Base-by-base conservation (phyloP, 1,139 yeast genomes). In the Blastobotrys capitulatus region DNA sequence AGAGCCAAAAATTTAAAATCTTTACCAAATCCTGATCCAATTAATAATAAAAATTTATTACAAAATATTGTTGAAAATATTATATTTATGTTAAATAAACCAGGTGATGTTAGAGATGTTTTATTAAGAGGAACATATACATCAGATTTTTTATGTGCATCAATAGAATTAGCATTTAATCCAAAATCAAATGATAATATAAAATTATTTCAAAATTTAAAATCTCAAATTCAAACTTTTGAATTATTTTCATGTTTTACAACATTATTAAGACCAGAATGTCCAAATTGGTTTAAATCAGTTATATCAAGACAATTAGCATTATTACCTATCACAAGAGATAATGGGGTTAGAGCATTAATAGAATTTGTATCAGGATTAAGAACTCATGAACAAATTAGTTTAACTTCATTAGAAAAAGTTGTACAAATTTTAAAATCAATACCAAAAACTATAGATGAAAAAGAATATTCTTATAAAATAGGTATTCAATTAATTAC, bases 311-410 rank as follows among this genome's bases (percentile, higher is more conserved):
- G 78, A 70, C 56, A 62, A 52, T 45, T 90, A 5, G 78, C 83
- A 1, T 55, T 65, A 5, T 67, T 87, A 27, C 86, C 86, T 1
- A 64, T 78, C 25, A 64, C 73, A 44, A 76, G 94, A 13, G 67
- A 69, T 15, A 83, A 86, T 60, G 97, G 97, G 0, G 76, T 90
- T 1, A 67, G 77, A 34, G 74, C 88, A 1, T 67, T 90, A 46
- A 74, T 89, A 34, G 97, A 92, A 65, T 82, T 85, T 56, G 75
- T 86, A 0, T 72, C 87, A 15, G 96, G 95, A 0, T 69, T 86
- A 36, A 70, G 96, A 53, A 95, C 87, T 41, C 75, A 76, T 50
- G 94, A 84, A 48, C 82, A 82, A 27, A 69, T 88, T 7, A 80
- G 82, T 52, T 65, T 44, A 18, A 81, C 79, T 37, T 84, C 81